These are phyloP conservation scores for Penicillium sp. DNA, from an alignment of 2,329 filamentous ascomycete species.

Conservation along the genomic window DNA sequence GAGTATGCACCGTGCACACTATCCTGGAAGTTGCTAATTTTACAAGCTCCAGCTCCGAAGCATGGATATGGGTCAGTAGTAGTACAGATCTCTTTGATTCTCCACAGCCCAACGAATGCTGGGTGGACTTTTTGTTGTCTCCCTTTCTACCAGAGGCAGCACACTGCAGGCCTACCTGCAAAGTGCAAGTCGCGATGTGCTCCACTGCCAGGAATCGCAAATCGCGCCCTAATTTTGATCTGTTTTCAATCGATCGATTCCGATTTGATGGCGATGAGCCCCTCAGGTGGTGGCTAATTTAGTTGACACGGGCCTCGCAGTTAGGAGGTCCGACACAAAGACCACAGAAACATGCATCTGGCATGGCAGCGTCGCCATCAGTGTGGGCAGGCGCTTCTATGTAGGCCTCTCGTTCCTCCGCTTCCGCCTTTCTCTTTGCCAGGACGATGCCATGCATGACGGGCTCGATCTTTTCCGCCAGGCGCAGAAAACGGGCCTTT, in stretches of 20 bases:
- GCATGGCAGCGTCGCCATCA: no score
- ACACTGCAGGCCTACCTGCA: not conserved
- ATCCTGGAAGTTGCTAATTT: no score
- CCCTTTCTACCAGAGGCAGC: not conserved
- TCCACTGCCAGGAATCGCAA: conserved; percentile 7
- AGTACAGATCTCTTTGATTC: not conserved
- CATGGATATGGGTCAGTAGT: no score
- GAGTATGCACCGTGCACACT: no score
- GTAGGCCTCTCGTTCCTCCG: no score
- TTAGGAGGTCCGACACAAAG: no score
- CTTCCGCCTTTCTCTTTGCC: no score
- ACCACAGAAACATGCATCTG: no score
- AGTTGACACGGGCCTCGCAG: no score
- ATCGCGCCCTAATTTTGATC: not conserved
- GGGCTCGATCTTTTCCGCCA: not conserved
- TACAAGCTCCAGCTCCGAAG: no score
- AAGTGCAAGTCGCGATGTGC: not conserved
- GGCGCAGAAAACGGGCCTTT: not conserved
- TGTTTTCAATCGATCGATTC: conserved; percentile 25
- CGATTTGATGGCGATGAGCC: conserved; percentile 13
- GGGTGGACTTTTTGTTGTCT: not conserved
- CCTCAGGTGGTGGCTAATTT: not conserved
- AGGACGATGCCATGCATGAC: not conserved
- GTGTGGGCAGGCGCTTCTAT: not conserved
- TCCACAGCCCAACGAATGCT: not conserved